Percentiles rank a stretch among this genome's conserved stretches.
Evolutionary conservation across 164 flowering plant genomes (phyloP).

Genomic region (Magnolia changhungtana): DNA sequence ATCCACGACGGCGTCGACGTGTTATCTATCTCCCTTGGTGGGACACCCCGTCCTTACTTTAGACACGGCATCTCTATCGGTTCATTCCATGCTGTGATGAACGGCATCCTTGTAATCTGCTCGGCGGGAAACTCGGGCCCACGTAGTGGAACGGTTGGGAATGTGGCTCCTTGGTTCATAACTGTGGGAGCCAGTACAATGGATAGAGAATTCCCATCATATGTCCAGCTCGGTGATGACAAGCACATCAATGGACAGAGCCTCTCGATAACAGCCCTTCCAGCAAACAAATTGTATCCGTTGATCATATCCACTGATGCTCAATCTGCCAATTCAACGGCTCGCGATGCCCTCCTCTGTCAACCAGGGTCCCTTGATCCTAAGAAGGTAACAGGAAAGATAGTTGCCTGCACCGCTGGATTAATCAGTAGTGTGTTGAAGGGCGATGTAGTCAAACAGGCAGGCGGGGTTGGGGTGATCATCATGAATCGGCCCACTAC

Average conservation of each 20-base stretch:
- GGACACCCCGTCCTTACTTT: not conserved
- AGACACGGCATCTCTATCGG: not conserved
- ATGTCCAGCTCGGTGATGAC: not conserved
- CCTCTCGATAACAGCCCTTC: conserved; percentile 46
- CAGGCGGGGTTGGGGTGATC: conserved; percentile 34
- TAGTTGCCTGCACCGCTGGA: conserved; percentile 27
- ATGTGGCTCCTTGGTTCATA: conserved; percentile 13
- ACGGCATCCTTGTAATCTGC: not conserved
- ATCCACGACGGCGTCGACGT: conserved; percentile 13
- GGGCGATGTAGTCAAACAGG: conserved; percentile 28
- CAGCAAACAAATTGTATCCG: conserved; percentile 29
- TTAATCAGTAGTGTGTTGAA: not conserved
- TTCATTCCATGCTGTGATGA: conserved; percentile 6
- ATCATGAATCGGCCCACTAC: conserved; percentile 43
- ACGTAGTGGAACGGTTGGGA: not conserved
- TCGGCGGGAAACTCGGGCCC: conserved; percentile 12
- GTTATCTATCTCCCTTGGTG: conserved; percentile 4
- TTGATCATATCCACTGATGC: conserved; percentile 28
- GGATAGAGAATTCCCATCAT: conserved; percentile 9
- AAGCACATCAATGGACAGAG: conserved; percentile 52
- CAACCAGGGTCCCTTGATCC: conserved; percentile 27
- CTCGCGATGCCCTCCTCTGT: conserved; percentile 12
- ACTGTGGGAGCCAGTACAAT: conserved; percentile 10
- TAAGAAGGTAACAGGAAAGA: conserved; percentile 50
- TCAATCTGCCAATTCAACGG: conserved; percentile 24